phyloP scores from a whole-genome alignment of 805 yeast species.

The Danielia oregonensis region DNA sequence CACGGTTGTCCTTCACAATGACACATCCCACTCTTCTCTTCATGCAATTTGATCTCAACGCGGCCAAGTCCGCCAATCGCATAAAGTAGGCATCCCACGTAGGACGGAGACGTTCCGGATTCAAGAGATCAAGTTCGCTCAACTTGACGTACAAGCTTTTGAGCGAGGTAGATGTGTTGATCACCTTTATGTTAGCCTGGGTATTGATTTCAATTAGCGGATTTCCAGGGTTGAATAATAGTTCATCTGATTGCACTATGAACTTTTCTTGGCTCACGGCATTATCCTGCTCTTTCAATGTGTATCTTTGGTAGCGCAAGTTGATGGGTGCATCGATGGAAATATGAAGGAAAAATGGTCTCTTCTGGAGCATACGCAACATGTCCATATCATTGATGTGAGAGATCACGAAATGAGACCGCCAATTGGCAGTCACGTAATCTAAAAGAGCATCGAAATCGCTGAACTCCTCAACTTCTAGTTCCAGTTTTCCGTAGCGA shows the following conservation, averaged over 20 bases:
- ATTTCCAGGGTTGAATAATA: slow-evolving; percentile 41
- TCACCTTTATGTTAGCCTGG: slow-evolving; percentile 43
- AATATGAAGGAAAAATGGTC: slow-evolving; percentile 84
- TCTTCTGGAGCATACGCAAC: slow-evolving; percentile 47
- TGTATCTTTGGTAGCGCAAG: slow-evolving; percentile 40
- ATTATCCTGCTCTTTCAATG: slow-evolving; percentile 12
- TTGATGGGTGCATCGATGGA: slow-evolving; percentile 70
- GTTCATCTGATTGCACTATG: slow-evolving; percentile 27
- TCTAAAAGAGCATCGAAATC: slow-evolving; percentile 46
- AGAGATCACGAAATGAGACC: slow-evolving; percentile 53
- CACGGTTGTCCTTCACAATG: slow-evolving; percentile 77
- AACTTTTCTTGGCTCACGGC: slow-evolving; percentile 30
- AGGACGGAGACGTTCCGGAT: slow-evolving; percentile 64
- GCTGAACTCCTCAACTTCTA: slow-evolving; percentile 28
- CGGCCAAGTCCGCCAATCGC: slow-evolving; percentile 90
- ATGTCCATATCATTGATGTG: slow-evolving; percentile 42
- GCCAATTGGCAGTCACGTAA: slow-evolving; percentile 66
- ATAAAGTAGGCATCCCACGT: slow-evolving; percentile 96
- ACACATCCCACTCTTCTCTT: slow-evolving; percentile 97
- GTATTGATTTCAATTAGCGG: slow-evolving; percentile 62
- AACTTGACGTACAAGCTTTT: slow-evolving; percentile 33
- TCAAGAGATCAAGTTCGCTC: slow-evolving; percentile 36
- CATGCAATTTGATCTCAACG: slow-evolving; percentile 93
- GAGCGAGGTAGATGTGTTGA: slow-evolving; percentile 36
- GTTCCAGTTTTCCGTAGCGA: slow-evolving; percentile 1